Evolutionary conservation across 805 yeast species (phyloP).

Genomic region (Zygosaccharomyces gambellarensis): DNA sequence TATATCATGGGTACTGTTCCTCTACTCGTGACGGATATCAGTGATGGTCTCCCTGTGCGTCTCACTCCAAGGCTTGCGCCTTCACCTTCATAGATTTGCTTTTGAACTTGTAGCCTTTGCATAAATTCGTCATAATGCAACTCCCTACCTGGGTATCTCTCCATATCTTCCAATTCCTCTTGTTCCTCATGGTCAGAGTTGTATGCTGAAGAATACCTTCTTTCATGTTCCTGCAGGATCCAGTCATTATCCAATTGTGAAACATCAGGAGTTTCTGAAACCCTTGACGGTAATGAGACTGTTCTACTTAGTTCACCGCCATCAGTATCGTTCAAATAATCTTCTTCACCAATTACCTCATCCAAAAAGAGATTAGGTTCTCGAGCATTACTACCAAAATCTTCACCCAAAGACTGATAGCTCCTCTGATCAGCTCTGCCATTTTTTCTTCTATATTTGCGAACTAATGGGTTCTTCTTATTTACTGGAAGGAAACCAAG

Average conservation of each 20-base stretch:
- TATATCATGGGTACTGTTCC: slow-evolving; percentile 33
- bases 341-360: slow-evolving; percentile 24
- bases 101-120: slow-evolving; percentile 28
- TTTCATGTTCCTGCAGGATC: slow-evolving; percentile 39
- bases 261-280: slow-evolving; percentile 32
- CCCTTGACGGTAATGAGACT: slow-evolving; percentile 39
- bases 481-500: slow-evolving; percentile 39
- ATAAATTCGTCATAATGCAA: slow-evolving; percentile 33
- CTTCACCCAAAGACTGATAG: slow-evolving; percentile 39
- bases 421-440: slow-evolving; percentile 37
- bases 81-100: slow-evolving; percentile 10
- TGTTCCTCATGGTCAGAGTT: slow-evolving; percentile 24
- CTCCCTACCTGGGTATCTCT: slow-evolving; percentile 18
- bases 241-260: slow-evolving; percentile 37
- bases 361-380: slow-evolving; percentile 21
- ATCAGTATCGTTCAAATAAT: slow-evolving; percentile 22
- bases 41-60: slow-evolving; percentile 24
- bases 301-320: slow-evolving; percentile 40
- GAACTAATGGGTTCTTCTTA: slow-evolving; percentile 39
- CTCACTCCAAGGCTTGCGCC: slow-evolving; percentile 6
- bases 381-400: slow-evolving; percentile 30
- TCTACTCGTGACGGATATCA: slow-evolving; percentile 28
- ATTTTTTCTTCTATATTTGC: slow-evolving; percentile 27
- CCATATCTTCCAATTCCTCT: slow-evolving; percentile 12
- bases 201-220: slow-evolving; percentile 35